Evolutionary conservation across 139 green algal genomes (phyloP), one percentile per base, ranked within the genome.

Genomic region (Edaphochlamys debaryana): DNA sequence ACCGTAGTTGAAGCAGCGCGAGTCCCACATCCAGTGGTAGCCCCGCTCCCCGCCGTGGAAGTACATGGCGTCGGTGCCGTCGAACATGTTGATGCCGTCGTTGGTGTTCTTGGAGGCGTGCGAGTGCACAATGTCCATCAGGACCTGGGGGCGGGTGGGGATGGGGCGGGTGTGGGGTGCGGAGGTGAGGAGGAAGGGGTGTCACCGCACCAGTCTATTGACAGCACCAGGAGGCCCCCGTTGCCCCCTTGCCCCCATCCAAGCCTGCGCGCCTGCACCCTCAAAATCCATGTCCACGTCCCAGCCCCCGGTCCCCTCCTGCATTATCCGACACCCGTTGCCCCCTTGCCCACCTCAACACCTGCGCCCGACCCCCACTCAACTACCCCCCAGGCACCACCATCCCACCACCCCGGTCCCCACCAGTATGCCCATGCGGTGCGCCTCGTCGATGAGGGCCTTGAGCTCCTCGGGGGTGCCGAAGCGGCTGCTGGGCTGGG

Each of bases 11-110:
- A 99, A 99, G 64, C 77, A 78, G 52, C 79, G 37, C 15, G 84
- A 94, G 93, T 99, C 96, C 97, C 96, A 99, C 97, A 99, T 98
- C 88, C 94, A 98, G 91, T 98, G 96, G 91, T 98, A 97, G 36
- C 96, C 96, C 19, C 92, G 79, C 27, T 88, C 17, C 50, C 96
- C 96, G 42, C 90, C 93, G 91, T 98, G 95, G 92, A 98, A 98
- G 92, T 98, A 98, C 90, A 92, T 90, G 62, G 63, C 87, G 69
- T 98, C 95, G 8, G 94, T 96, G 83, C 97, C 97, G 82, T 99
- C 97, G 91, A 99, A 99, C 93, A 97, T 98, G 94, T 98, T 99
- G 92, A 99, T 96, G 88, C 97, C 97, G 85, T 99, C 97, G 64
- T 94, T 93, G 66, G 92, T 71, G 67, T 78, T 78, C 80, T 98